Evolutionary conservation across 352 stramenopile genomes (phyloP), one percentile per base, ranked within the genome.

Genomic region (Phytopythium aichiense): DNA sequence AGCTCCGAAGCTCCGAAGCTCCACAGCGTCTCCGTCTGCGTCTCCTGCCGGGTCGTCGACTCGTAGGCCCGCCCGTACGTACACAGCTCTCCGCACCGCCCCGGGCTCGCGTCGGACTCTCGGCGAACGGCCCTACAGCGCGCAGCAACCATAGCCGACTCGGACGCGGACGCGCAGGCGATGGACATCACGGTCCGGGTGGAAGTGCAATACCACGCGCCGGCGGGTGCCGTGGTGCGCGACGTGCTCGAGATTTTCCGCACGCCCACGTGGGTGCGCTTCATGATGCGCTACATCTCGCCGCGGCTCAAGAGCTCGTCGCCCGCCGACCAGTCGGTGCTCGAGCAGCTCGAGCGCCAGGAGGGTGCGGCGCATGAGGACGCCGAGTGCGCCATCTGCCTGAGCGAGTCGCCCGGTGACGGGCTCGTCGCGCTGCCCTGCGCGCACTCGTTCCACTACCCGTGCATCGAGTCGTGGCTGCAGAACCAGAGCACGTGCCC

Each of bases 401-500:
- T 98, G 46, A 90, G 89, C 65, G 76, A 79, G 63, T 64, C 78
- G 85, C 71, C 75, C 96, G 68, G 68, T 48, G 48, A 73, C 45
- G 63, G 68, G 56, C 58, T 72, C 66, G 56, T 91, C 40, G 69
- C 72, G n/a, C 73, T 98, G 30, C 90, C 92, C 8, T 99, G 95
- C 63, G 73, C 77, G 40, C 95, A 99, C 75, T 69, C 84, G 13
- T 98, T 98, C 74, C 94, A 99, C 73, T 79, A 87, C 53, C 80
- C 88, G 48, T 99, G 95, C 72, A 84, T 99, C 58, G 72, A 87
- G 54, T 88, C 84, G 9, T 99, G 95, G 94, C 84, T 97, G 28
- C 65, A 89, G 35, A 90, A 81, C 65, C 89, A 97, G 62, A 84
- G 77, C 60, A 95, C 89, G 56, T 99, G 95, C 70, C 94, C 93